A percentile compares a stretch with the other conserved stretches of the same genome.
Conservation (phyloP, 106 monocot genomes). For the Acorus calamus region DNA sequence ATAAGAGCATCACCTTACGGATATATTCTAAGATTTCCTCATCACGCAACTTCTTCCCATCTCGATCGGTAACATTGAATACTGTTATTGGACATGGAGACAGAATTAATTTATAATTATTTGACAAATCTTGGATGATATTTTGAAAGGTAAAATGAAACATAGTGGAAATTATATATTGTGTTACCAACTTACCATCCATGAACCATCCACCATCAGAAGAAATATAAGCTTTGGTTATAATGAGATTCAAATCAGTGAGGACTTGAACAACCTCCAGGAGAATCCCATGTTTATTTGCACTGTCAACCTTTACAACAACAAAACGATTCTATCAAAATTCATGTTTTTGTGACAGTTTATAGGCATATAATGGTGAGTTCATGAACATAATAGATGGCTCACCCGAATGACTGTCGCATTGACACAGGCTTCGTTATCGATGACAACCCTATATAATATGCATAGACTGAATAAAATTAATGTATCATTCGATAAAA, state of each 20-base stretch:
- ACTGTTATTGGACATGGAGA: constrained; percentile 2
- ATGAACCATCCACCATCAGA: constrained; percentile 35
- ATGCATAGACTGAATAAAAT: background rate
- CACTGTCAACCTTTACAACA: constrained; percentile 19
- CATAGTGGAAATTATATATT: background rate
- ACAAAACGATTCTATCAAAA: background rate
- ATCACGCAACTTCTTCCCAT: constrained; percentile 22
- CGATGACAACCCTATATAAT: constrained; percentile 1
- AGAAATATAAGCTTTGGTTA: constrained; percentile 25
- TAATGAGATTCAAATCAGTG: constrained; percentile 27
- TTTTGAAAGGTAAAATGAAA: background rate
- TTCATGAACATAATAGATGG: background rate
- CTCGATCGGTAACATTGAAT: constrained; percentile 27
- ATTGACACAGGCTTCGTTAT: constrained; percentile 1
- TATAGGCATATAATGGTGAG: background rate
- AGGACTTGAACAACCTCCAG: constrained; percentile 26
- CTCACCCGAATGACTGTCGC: constrained; percentile 6
- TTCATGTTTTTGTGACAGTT: no score
- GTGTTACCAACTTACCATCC: constrained; percentile 32
- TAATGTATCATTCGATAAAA: background rate
- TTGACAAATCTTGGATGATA: no score
- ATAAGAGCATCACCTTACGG: constrained; percentile 8
- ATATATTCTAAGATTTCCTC: constrained; percentile 8
- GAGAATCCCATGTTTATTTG: constrained; percentile 26
- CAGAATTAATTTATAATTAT: no score